Evolutionary conservation across 768 basidiomycete genomes (phyloP).

Genomic region (Pulveroboletus sp.): DNA sequence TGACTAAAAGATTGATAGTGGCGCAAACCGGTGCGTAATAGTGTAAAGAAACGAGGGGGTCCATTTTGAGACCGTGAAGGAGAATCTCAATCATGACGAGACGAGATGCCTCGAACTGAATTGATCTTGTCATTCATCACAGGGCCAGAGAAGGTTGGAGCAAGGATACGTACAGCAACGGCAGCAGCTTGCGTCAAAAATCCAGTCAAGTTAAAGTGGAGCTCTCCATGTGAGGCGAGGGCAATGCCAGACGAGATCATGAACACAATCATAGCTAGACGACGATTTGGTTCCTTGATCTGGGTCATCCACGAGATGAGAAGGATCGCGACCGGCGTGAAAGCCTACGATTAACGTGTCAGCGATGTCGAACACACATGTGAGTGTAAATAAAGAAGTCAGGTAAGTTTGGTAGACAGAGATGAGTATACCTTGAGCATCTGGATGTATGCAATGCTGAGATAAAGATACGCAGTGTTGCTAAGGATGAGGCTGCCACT

Average conservation of each 20-base stretch:
- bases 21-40: constrained; percentile 98
- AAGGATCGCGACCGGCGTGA: constrained; percentile 84
- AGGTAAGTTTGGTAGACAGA: not conserved
- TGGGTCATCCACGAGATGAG: constrained; percentile 90
- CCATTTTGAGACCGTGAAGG: constrained; percentile 95
- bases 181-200: constrained; percentile 87
- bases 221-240: constrained; percentile 84
- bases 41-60: constrained; percentile 90
- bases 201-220: constrained; percentile 78
- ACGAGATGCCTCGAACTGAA: constrained; percentile 86
- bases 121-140: not conserved
- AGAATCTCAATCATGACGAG: constrained; percentile 96
- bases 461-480: constrained; percentile 89
- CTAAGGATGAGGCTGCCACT: constrained; percentile 85
- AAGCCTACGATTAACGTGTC: constrained; percentile 52
- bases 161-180: constrained; percentile 49
- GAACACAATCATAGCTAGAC: constrained; percentile 75
- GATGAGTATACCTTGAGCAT: constrained; percentile 73
- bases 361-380: not conserved
- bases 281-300: constrained; percentile 81
- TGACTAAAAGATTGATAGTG: constrained; percentile 72
- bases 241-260: constrained; percentile 92
- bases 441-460: constrained; percentile 93
- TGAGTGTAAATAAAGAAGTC: not conserved
- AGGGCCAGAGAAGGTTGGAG: not conserved